A percentile compares a stretch with the other conserved stretches of the same genome.
phyloP scores from a whole-genome alignment of 805 yeast genomes.

The Yueomyces sp. region DNA sequence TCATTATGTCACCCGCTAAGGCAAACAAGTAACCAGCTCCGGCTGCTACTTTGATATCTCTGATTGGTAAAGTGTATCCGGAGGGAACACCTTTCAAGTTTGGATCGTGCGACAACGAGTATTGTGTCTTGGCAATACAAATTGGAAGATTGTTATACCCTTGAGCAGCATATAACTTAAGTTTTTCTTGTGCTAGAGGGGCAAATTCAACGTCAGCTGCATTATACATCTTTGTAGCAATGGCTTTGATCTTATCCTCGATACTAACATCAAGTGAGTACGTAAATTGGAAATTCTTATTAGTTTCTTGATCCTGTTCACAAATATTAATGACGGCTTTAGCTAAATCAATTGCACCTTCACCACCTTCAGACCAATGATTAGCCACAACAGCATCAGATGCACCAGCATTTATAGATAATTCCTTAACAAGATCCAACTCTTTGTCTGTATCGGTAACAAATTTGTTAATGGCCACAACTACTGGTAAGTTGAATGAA shows the following conservation, averaged over 20 bases:
- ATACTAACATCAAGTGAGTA: conserved; percentile 44
- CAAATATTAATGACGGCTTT: conserved; percentile 54
- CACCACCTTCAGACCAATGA: conserved; percentile 84
- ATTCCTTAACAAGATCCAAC: conserved; percentile 52
- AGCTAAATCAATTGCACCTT: conserved; percentile 66
- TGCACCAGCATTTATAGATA: conserved; percentile 67
- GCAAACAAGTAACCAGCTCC: conserved; percentile 84
- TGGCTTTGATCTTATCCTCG: conserved; percentile 52
- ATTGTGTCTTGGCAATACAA: conserved; percentile 79
- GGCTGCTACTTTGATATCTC: conserved; percentile 64
- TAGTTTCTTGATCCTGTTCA: conserved; percentile 26
- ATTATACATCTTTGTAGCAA: conserved; percentile 69
- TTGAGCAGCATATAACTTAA: conserved; percentile 53
- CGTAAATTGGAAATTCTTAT: conserved; percentile 35
- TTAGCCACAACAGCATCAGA: conserved; percentile 64
- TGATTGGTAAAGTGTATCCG: conserved; percentile 66
- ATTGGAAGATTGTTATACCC: conserved; percentile 70
- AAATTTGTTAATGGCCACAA: conserved; percentile 73
- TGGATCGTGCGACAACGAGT: conserved; percentile 74
- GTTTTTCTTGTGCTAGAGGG: conserved; percentile 56
- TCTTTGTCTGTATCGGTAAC: conserved; percentile 59
- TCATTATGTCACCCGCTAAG: conserved; percentile 74
- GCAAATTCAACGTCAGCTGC: conserved; percentile 59
- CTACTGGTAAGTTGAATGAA: conserved; percentile 63
- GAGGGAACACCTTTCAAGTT: conserved; percentile 72